Evolutionary conservation across 495 filamentous ascomycete species (phyloP).

Genomic region (Penicillium silybi): DNA sequence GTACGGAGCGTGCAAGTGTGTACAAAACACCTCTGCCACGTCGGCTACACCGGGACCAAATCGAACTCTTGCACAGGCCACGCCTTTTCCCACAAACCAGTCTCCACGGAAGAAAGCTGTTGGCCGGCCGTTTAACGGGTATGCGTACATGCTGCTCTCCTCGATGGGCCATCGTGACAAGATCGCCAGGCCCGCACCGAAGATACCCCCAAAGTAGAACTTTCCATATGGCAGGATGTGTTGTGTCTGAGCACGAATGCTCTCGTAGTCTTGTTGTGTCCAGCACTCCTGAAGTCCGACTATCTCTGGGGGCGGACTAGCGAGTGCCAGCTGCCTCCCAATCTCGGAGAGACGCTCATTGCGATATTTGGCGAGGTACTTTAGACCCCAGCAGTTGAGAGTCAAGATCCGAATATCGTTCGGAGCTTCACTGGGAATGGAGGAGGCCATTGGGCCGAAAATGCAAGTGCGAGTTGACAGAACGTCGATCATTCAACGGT

Average conservation of each 20-base stretch:
- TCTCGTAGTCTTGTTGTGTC: conserved; percentile 84
- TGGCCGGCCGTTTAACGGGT: conserved; percentile 91
- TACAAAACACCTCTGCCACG: conserved; percentile 88
- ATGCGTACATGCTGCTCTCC: conserved; percentile 78
- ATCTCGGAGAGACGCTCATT: conserved; percentile 80
- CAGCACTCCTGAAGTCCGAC: conserved; percentile 95
- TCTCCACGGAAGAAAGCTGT: conserved; percentile 92
- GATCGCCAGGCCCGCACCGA: conserved; percentile 87
- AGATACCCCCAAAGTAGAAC: conserved; percentile 85
- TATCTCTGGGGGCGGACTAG: conserved; percentile 71
- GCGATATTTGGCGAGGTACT: conserved; percentile 77
- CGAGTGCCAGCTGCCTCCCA: conserved; percentile 64
- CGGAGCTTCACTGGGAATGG: conserved; percentile 22
- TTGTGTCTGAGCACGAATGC: conserved; percentile 69
- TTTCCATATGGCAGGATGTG: conserved; percentile 88
- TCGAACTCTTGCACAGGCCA: conserved; percentile 78
- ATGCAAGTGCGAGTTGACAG: not conserved
- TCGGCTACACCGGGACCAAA: conserved; percentile 63
- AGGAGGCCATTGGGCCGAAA: conserved; percentile 16
- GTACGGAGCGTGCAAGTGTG: conserved; percentile 91
- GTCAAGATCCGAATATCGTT: conserved; percentile 66
- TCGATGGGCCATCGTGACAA: conserved; percentile 97
- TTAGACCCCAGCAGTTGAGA: conserved; percentile 95
- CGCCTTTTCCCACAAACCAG: conserved; percentile 90
- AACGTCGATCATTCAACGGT: not conserved